A percentile compares a stretch with the other conserved stretches of the same genome.
Evolutionary conservation across 1,139 yeast genomes (phyloP).

Genomic region (Taiozyma onychis): DNA sequence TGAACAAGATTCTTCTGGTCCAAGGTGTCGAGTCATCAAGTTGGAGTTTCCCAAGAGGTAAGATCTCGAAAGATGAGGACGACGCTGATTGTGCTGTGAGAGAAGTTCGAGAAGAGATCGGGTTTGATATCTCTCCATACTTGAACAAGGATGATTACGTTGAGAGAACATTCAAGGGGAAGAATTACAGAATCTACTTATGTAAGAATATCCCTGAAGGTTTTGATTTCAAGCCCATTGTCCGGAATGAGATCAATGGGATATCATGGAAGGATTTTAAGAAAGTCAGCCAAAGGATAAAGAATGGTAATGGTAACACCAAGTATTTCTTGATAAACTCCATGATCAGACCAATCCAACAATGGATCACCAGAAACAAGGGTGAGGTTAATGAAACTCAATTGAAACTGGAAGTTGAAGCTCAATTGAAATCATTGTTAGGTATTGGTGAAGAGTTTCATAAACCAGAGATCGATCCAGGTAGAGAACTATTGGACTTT

Average conservation of each 20-base stretch:
- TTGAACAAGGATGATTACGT: conserved; percentile 67
- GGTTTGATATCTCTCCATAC: conserved; percentile 70
- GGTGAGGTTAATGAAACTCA: conserved; percentile 48
- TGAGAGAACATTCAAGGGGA: conserved; percentile 78
- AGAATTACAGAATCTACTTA: conserved; percentile 79
- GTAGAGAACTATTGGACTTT: conserved; percentile 62
- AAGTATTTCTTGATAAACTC: conserved; percentile 53
- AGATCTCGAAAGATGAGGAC: conserved; percentile 87
- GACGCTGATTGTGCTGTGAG: conserved; percentile 93
- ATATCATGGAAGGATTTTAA: conserved; percentile 61
- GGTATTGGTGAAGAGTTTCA: conserved; percentile 41
- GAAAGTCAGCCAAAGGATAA: conserved; percentile 22
- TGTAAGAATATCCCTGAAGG: conserved; percentile 77
- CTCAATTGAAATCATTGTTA: conserved; percentile 54
- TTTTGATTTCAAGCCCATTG: conserved; percentile 68
- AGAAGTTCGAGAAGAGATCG: conserved; percentile 94
- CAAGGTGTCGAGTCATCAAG: conserved; percentile 79
- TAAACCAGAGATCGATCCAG: conserved; percentile 48
- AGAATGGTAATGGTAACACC: conserved; percentile 34
- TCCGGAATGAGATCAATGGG: conserved; percentile 78
- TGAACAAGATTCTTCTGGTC: conserved; percentile 72
- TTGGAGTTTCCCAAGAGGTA: conserved; percentile 98
- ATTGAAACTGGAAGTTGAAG: conserved; percentile 46
- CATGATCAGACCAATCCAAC: conserved; percentile 53
- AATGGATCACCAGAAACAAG: conserved; percentile 53